Evolutionary conservation across 176 grass and related monocot species (phyloP).

Genomic region (Chloris gayana): DNA sequence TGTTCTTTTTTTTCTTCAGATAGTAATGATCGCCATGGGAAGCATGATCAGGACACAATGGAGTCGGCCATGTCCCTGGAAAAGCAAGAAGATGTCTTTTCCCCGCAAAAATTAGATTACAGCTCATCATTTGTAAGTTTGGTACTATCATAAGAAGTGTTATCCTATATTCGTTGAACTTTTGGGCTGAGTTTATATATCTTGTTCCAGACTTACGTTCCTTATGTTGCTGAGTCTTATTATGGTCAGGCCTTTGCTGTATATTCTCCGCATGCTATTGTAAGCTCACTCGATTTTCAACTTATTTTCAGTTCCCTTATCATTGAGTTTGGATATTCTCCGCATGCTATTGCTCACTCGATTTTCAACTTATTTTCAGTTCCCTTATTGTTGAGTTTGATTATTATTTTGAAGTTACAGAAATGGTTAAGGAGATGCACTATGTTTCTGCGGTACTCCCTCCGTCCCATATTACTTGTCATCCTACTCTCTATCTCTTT

Average conservation of each 20-base stretch:
- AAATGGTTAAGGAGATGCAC: constrained; percentile 7
- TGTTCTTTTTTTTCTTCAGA: constrained; percentile 44
- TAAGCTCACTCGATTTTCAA: constrained; percentile 32
- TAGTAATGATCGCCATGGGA: constrained; percentile 44
- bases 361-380: neutral
- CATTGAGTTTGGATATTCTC: constrained; percentile 53
- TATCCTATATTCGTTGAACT: constrained; percentile 22
- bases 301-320: neutral
- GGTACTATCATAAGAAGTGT: neutral
- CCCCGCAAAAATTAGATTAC: constrained; percentile 39
- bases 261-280: constrained; percentile 50
- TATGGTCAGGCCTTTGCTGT: constrained; percentile 60
- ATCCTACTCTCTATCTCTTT: no score
- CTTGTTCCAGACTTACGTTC: constrained; percentile 54
- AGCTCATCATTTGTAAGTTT: constrained; percentile 69
- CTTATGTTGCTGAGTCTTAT: constrained; percentile 51
- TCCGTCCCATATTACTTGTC: no score
- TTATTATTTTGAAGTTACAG: constrained; percentile 36
- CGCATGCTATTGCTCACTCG: constrained; percentile 38
- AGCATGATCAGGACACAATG: constrained; percentile 24
- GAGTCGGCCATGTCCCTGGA: constrained; percentile 45
- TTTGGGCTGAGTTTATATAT: constrained; percentile 29
- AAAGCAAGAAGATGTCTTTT: constrained; percentile 46
- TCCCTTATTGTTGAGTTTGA: constrained; percentile 31
- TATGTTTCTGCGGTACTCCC: neutral